A percentile compares a stretch with the other conserved stretches of the same genome.
These are phyloP conservation scores for Rhizomucor pusillus DNA, from an alignment of 371 early-diverging fungal species.

Conservation along the genomic window DNA sequence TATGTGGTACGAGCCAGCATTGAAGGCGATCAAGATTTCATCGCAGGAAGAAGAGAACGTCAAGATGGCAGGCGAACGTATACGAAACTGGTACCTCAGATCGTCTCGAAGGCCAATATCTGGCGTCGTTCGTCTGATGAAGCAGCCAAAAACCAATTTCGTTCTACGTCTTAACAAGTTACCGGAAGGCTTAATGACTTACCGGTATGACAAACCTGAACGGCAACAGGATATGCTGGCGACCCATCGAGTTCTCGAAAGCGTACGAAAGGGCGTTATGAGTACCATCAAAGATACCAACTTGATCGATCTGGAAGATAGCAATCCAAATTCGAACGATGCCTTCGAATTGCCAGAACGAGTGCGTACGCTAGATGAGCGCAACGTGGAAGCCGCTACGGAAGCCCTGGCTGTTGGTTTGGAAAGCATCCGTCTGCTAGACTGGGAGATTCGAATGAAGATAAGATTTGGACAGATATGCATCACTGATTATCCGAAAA, in stretches of 20 bases:
- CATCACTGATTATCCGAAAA: constrained; percentile 11
- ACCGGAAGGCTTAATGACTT: constrained; percentile 22
- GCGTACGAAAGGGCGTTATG: constrained; percentile 20
- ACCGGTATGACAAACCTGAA: constrained; percentile 7
- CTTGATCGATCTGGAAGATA: constrained; percentile 1
- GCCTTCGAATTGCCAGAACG: constrained; percentile 10
- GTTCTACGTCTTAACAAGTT: constrained; percentile 15
- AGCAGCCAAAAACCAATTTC: constrained; percentile 24
- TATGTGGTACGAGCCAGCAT: constrained; percentile 24
- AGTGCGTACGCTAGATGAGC: constrained; percentile 11
- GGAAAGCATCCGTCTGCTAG: constrained; percentile 37
- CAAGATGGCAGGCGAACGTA: constrained; percentile 18
- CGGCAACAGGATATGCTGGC: constrained; percentile 14
- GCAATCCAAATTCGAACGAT: not conserved
- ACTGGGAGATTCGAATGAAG: constrained; percentile 42
- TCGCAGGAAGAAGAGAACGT: constrained; percentile 22
- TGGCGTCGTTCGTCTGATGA: constrained; percentile 15
- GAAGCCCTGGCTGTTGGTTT: constrained; percentile 22
- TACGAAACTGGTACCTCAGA: constrained; percentile 43
- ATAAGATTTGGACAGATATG: constrained; percentile 37
- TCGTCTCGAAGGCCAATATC: constrained; percentile 15
- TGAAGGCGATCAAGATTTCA: constrained; percentile 12
- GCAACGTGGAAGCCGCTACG: constrained; percentile 20
- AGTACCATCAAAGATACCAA: not conserved
- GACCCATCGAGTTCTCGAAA: constrained; percentile 23